phyloP scores from a whole-genome alignment of 2,329 filamentous ascomycete species.

The Calycina herbarum region DNA sequence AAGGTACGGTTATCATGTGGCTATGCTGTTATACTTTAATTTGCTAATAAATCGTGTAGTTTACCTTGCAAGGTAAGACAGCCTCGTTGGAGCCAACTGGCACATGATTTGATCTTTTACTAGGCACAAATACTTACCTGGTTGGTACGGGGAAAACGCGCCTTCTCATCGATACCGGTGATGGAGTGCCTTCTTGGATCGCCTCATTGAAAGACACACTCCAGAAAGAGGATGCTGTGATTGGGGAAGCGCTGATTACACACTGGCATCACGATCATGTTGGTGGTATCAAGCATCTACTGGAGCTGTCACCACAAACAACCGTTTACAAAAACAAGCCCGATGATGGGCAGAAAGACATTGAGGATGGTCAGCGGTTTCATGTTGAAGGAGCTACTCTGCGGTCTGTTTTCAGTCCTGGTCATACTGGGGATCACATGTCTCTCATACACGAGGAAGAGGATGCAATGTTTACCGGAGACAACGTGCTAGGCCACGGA shows the following conservation, averaged over 20 bases:
- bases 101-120: conserved; percentile 46
- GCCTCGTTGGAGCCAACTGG: background rate
- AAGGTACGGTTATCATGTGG: conserved; percentile 53
- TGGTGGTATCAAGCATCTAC: conserved; percentile 71
- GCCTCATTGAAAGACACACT: conserved; percentile 64
- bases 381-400: conserved; percentile 63
- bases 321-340: conserved; percentile 68
- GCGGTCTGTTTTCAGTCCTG: conserved; percentile 64
- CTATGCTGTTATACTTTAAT: background rate
- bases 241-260: conserved; percentile 74
- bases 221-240: conserved; percentile 62
- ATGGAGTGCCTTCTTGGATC: conserved; percentile 73
- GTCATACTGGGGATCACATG: conserved; percentile 84
- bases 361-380: conserved; percentile 56
- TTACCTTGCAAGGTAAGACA: conserved; percentile 59
- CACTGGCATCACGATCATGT: conserved; percentile 93
- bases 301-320: conserved; percentile 60
- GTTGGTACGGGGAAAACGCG: conserved; percentile 72
- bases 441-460: conserved; percentile 74
- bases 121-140: conserved; percentile 93
- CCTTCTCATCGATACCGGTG: conserved; percentile 86
- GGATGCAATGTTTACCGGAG: conserved; percentile 82
- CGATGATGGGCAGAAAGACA: conserved; percentile 50
- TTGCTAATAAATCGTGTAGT: conserved; percentile 41
- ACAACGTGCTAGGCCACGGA: conserved; percentile 85